Evolutionary conservation across 495 filamentous ascomycete species (phyloP).

Genomic region (Ascodesmis nigricans): DNA sequence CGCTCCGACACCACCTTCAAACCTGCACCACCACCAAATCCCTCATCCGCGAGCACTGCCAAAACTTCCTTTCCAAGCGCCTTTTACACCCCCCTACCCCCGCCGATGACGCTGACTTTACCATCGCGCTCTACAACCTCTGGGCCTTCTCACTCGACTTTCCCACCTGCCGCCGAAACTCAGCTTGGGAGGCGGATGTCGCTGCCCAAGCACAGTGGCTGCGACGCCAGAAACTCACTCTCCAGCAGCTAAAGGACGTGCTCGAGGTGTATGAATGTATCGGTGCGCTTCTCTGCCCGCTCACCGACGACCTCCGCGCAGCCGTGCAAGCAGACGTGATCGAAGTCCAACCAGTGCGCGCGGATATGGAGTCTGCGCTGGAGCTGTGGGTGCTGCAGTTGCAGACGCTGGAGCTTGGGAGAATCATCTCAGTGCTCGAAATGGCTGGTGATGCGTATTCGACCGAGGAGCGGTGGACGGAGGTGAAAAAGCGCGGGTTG

Average conservation of each 20-base stretch:
- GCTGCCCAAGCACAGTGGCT: conserved; percentile 11
- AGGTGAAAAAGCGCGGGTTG: no score
- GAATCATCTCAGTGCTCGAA: no score
- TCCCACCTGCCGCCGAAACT: not conserved
- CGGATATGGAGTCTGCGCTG: conserved; percentile 1
- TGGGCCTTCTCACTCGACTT: conserved; percentile 14
- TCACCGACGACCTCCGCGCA: conserved; percentile 1
- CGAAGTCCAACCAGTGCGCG: not conserved
- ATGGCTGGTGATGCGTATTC: no score
- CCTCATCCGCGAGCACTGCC: conserved; percentile 12
- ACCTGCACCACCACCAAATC: conserved; percentile 4
- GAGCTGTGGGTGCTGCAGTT: conserved; percentile 1
- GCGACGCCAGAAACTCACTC: not conserved
- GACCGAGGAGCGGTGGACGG: no score
- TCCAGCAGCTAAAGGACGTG: conserved; percentile 9
- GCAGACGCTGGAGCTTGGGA: conserved; percentile 1
- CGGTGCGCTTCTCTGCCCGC: conserved; percentile 13
- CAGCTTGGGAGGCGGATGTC: not conserved
- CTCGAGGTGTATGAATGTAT: conserved; percentile 16
- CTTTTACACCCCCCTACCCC: conserved; percentile 4
- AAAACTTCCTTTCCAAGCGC: conserved; percentile 7
- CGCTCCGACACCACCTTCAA: not conserved
- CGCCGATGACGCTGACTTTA: conserved; percentile 8
- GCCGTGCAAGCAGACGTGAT: conserved; percentile 2
- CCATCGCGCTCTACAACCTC: conserved; percentile 15